A percentile compares a stretch with the other conserved stretches of the same genome.
Evolutionary conservation across 2,329 filamentous ascomycete genomes (phyloP).

Genomic region (Xylaria sp.): DNA sequence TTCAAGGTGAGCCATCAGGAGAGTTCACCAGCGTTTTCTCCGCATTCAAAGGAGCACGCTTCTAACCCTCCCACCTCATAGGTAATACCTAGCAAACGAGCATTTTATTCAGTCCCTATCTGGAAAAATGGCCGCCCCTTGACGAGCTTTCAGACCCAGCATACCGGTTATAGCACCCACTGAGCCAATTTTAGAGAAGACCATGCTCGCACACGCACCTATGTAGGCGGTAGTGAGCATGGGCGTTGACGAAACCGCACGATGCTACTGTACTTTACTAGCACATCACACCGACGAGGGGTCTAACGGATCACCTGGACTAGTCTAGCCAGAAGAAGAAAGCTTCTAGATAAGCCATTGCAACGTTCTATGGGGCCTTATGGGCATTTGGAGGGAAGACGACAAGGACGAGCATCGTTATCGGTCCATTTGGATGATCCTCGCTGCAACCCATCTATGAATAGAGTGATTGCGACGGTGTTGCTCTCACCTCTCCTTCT

Average conservation of each 20-base stretch:
- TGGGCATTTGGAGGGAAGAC: neutral
- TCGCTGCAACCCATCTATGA: constrained; percentile 14
- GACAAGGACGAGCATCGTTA: constrained; percentile 11
- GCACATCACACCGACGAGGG: constrained; percentile 11
- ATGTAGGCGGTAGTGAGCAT: constrained; percentile 20
- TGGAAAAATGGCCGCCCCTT: neutral
- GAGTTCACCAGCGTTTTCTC: constrained; percentile 22
- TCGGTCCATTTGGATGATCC: constrained; percentile 18
- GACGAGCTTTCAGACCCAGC: neutral
- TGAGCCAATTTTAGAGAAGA: constrained; percentile 8
- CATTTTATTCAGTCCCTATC: neutral
- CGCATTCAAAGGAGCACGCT: constrained; percentile 19
- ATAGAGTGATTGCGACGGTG: neutral
- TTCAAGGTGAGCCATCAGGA: constrained; percentile 24
- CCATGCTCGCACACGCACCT: constrained; percentile 3
- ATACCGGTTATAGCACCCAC: constrained; percentile 4
- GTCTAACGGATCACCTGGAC: constrained; percentile 28
- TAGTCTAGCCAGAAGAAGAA: constrained; percentile 38
- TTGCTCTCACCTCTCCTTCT: constrained; percentile 3
- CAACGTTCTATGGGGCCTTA: constrained; percentile 13
- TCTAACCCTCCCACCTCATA: neutral
- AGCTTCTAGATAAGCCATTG: constrained; percentile 40
- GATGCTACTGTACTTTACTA: constrained; percentile 25
- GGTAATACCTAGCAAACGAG: neutral
- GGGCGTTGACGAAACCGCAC: constrained; percentile 28